phyloP scores from a whole-genome alignment of 495 filamentous ascomycete species.

The Daldinia loculata region DNA sequence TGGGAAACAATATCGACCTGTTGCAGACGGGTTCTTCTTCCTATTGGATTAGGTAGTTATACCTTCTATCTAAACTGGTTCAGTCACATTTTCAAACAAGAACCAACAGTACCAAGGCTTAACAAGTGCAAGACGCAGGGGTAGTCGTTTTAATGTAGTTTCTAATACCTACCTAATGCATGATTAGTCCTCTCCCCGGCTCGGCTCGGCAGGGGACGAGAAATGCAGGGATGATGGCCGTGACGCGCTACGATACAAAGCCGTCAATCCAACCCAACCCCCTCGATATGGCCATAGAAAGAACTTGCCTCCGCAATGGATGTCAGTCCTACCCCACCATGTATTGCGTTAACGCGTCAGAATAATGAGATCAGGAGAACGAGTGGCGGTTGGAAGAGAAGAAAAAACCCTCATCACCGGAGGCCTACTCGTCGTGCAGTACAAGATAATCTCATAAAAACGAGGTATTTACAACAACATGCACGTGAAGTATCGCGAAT shows the following conservation, averaged over 20 bases:
- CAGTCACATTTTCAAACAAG: slow-evolving; percentile 1
- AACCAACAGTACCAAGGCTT: not conserved
- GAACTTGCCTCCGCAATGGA: not conserved
- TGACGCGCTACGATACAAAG: not conserved
- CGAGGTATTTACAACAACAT: too few species aligned
- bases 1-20: slow-evolving; percentile 11
- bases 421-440: too few species aligned
- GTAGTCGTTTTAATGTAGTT: slow-evolving; percentile 21
- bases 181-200: slow-evolving; percentile 18
- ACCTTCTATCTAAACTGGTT: slow-evolving; percentile 2
- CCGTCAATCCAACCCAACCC: not conserved
- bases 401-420: not conserved
- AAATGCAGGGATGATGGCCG: not conserved
- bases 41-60: slow-evolving; percentile 34
- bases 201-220: slow-evolving; percentile 28
- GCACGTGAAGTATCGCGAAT: too few species aligned
- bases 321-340: not conserved
- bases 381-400: not conserved
- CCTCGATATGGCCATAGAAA: not conserved
- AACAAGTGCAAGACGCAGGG: slow-evolving; percentile 33
- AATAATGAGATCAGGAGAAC: slow-evolving; percentile 9
- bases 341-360: not conserved
- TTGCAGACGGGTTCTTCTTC: slow-evolving; percentile 11
- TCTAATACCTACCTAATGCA: slow-evolving; percentile 24
- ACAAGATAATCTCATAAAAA: too few species aligned